A percentile compares a stretch with the other conserved stretches of the same genome.
Evolutionary conservation across 768 basidiomycete genomes (phyloP).

Genomic region (Xerocomus potaroensis): DNA sequence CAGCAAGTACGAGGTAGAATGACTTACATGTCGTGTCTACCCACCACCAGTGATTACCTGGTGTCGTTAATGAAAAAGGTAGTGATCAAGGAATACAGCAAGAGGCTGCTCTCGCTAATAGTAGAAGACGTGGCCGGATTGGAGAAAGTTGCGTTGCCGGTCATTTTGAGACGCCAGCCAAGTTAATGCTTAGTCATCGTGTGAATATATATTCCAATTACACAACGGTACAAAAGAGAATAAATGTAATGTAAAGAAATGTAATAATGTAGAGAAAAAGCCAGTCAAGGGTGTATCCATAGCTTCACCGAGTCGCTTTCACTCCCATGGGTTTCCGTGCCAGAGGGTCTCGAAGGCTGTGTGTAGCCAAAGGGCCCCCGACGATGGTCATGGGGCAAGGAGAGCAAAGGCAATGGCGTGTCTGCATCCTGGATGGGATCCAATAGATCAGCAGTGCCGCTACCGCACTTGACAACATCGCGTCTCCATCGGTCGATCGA

Average conservation of each 20-base stretch:
- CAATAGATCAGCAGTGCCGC: conserved; percentile 7
- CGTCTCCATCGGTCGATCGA: conserved; percentile 24
- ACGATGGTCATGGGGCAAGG: conserved; percentile 3
- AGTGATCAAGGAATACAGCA: neutral
- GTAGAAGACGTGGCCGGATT: conserved; percentile 3
- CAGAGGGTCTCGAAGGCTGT: neutral
- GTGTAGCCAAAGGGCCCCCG: neutral
- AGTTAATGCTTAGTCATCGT: conserved; percentile 25
- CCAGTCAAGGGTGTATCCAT: conserved; percentile 16
- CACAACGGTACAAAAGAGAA: too few species aligned
- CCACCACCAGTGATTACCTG: conserved; percentile 1
- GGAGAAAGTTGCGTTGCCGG: neutral
- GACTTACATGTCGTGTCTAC: conserved; percentile 18
- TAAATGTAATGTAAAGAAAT: too few species aligned
- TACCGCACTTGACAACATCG: conserved; percentile 8
- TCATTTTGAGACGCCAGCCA: neutral
- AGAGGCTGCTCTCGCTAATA: neutral
- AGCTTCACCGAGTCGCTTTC: conserved; percentile 12
- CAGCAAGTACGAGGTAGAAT: neutral
- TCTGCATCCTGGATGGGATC: conserved; percentile 17
- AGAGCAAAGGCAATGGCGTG: conserved; percentile 6
- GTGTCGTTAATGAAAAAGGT: neutral
- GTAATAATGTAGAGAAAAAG: too few species aligned
- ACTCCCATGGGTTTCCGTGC: neutral
- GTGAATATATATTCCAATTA: too few species aligned